Evolutionary conservation across 1,284 basidiomycete genomes (phyloP).

Genomic region (Ustilago shanxiensis): DNA sequence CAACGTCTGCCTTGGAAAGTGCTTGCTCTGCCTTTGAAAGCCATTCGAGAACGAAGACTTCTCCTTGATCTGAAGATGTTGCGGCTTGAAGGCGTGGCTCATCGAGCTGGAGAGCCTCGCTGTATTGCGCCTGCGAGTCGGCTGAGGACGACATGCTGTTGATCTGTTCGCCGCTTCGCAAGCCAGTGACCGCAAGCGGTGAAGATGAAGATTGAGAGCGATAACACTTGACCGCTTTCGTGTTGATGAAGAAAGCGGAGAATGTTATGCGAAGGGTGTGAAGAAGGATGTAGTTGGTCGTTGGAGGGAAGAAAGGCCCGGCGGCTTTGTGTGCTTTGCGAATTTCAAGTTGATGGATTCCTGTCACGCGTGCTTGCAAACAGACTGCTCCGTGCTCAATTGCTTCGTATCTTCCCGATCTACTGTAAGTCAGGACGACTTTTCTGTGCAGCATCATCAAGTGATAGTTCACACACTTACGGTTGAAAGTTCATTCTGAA

Average conservation of each 20-base stretch:
- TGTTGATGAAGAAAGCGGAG: neutral
- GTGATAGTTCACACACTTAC: too few species aligned
- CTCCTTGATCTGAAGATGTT: conserved; percentile 79
- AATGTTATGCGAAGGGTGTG: neutral
- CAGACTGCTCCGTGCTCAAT: too few species aligned
- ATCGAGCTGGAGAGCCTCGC: conserved; percentile 44
- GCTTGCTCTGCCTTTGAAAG: conserved; percentile 78
- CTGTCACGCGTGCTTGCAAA: too few species aligned
- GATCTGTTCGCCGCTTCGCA: neutral
- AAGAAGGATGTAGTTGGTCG: neutral
- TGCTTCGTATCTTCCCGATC: too few species aligned
- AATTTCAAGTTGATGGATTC: too few species aligned
- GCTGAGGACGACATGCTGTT: conserved; percentile 21
- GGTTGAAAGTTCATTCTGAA: too few species aligned
- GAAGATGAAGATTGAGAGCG: neutral
- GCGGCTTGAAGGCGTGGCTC: conserved; percentile 56
- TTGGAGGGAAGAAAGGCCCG: too few species aligned
- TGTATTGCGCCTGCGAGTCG: conserved; percentile 31
- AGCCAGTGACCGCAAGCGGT: neutral
- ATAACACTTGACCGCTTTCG: too few species aligned
- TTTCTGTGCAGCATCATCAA: too few species aligned
- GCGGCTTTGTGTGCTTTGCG: too few species aligned
- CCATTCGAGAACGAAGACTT: conserved; percentile 86
- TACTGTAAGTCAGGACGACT: too few species aligned
- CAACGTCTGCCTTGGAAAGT: conserved; percentile 71